Evolutionary conservation across 2,329 filamentous ascomycete genomes (phyloP), one percentile per base, ranked within the genome.

Genomic region (Periconia sp.): DNA sequence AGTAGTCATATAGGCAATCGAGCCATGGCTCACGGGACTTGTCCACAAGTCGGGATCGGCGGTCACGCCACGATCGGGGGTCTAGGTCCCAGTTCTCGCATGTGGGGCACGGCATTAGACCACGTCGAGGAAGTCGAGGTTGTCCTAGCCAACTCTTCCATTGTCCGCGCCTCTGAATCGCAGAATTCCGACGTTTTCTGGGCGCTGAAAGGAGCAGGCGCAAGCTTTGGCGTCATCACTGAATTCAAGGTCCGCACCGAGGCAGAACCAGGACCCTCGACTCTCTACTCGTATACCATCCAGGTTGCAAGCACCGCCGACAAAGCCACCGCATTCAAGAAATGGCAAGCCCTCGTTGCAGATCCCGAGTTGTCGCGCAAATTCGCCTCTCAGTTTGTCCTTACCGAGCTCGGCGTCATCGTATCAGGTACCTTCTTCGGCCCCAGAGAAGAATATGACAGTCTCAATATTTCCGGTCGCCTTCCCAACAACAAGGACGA

Each of bases 21-120:
- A 12, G 78, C 73, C 0, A 72, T 81, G 28, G 68, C 75, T 7
- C 77, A 81, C 36, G 78, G 79, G 4, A 68, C 63, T n/a, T 65
- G 59, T 24, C 64, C 65, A 2, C 62, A 66, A 42, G 61, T 70
- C 8, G 68, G 68, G 3, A 63, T 67, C 16, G 67, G 67, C 10
- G 68, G 68, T 1, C 68, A 71, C 36, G 63, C 63, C 18, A 68
- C 63, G 12, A 68, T 69, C 16, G 67, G 68, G 4, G 67, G 67
- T 4, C 56, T 69, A 6, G 68, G 67, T 5, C 64, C 63, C 17
- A 49, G 52, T 13, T 62, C 57, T 15, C 59, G 67, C 12, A 57
- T 64, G 54, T 68, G 65, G 62, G 68, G 66, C 5, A 47, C 56
- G 3, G 44, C 65, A 1, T 48, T 69, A 1, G 68, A 71, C 28